These are phyloP conservation scores for Schizosaccharomyces osmophilus DNA, from an alignment of 805 yeast genomes.

Conservation along the genomic window DNA sequence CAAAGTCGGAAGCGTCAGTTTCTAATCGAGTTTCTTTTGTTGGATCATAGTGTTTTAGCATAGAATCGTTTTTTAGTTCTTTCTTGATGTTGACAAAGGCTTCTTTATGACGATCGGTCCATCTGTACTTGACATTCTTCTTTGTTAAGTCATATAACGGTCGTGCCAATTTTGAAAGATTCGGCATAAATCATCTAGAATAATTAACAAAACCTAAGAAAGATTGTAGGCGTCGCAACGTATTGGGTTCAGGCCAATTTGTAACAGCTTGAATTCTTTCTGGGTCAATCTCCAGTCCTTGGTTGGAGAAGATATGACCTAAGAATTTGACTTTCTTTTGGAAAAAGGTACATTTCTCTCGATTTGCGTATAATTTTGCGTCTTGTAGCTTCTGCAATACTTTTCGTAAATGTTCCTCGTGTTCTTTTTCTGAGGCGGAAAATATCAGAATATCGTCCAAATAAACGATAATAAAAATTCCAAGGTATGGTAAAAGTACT, in stretches of 20 bases:
- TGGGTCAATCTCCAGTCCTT: no score
- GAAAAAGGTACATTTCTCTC: no score
- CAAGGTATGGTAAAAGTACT: constrained; percentile 4
- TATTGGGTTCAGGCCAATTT: background rate
- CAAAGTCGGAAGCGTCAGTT: no score
- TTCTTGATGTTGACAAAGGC: background rate
- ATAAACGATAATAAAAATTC: constrained; percentile 7
- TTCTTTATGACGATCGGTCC: background rate
- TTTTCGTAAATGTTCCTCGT: no score
- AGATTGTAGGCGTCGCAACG: background rate
- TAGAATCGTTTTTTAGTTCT: background rate
- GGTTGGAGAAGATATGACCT: background rate
- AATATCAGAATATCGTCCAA: constrained; percentile 10
- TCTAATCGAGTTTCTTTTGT: background rate
- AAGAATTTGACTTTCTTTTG: no score
- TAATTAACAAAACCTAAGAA: background rate
- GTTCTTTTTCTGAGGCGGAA: no score
- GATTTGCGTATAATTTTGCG: constrained; percentile 1
- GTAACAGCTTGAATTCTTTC: background rate
- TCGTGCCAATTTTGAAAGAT: background rate
- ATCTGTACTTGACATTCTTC: background rate
- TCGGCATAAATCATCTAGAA: background rate
- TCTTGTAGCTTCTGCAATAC: constrained; percentile 6
- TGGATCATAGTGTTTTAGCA: background rate
- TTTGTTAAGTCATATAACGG: background rate